phyloP scores from a whole-genome alignment of 768 basidiomycete genomes.

The Lactifluus rugatus region DNA sequence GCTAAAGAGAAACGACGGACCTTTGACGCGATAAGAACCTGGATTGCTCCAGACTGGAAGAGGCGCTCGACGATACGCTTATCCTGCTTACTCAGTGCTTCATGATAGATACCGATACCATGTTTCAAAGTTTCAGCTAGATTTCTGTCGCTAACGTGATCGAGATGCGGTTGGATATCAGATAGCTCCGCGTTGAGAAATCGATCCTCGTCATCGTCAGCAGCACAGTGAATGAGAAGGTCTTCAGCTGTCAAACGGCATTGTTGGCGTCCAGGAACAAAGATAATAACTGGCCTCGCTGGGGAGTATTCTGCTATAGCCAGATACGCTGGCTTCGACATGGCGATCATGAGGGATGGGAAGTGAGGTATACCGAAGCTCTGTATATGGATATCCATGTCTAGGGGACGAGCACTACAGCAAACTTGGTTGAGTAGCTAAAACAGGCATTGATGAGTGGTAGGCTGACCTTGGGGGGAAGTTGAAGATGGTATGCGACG shows the following conservation, averaged over 20 bases:
- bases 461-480: conserved; percentile 73
- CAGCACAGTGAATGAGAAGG: conserved; percentile 76
- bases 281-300: conserved; percentile 80
- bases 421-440: background rate
- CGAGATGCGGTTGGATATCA: conserved; percentile 81
- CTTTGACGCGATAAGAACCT: conserved; percentile 90
- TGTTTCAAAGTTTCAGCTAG: conserved; percentile 76
- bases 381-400: conserved; percentile 96
- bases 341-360: conserved; percentile 96
- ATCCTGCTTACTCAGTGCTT: conserved; percentile 85
- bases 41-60: conserved; percentile 91
- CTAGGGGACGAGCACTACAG: conserved; percentile 80
- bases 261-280: conserved; percentile 89
- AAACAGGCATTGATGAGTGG: too few relatives aligned
- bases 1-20: conserved; percentile 31
- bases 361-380: conserved; percentile 96
- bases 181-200: conserved; percentile 84
- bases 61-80: conserved; percentile 87
- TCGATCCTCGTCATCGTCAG: conserved; percentile 73
- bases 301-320: conserved; percentile 83
- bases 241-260: conserved; percentile 92
- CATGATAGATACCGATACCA: conserved; percentile 93
- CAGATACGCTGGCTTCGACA: conserved; percentile 97
- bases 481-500: conserved; percentile 93
- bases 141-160: conserved; percentile 66